Conservation (phyloP, 2,329 filamentous ascomycete genomes). For the Aspergillus phoenicis region DNA sequence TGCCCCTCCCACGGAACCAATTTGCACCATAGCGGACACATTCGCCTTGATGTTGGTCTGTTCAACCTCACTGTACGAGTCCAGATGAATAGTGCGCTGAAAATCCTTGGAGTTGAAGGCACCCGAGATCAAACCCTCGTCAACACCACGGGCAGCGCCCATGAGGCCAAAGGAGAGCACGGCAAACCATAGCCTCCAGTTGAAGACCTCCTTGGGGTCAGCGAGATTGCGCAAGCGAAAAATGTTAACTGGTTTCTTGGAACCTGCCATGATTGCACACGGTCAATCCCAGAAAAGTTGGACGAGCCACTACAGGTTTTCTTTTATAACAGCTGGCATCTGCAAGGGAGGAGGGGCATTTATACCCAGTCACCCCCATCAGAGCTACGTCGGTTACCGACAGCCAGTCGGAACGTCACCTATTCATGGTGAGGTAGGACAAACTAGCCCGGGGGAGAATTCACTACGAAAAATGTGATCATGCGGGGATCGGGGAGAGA, state of each 20-base stretch:
- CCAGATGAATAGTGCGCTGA: constrained; percentile 60
- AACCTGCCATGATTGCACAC: constrained; percentile 1
- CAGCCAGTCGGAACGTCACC: not conserved
- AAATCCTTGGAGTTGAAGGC: constrained; percentile 70
- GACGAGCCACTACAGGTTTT: too few relatives aligned
- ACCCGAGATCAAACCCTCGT: constrained; percentile 76
- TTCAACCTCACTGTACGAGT: constrained; percentile 54
- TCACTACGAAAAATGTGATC: not conserved
- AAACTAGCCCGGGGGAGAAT: not conserved
- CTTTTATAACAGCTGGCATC: not conserved
- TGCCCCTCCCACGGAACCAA: constrained; percentile 73
- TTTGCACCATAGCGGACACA: constrained; percentile 81
- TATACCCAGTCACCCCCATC: not conserved
- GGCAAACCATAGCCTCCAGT: constrained; percentile 78
- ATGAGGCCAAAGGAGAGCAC: constrained; percentile 74
- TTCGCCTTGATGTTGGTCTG: constrained; percentile 73
- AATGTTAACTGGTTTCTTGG: constrained; percentile 46
- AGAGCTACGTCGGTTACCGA: too few relatives aligned
- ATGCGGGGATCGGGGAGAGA: not conserved
- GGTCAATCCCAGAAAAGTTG: not conserved
- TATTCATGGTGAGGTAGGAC: not conserved
- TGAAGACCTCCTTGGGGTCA: constrained; percentile 71
- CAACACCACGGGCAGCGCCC: constrained; percentile 75
- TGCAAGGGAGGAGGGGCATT: not conserved
- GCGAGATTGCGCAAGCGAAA: constrained; percentile 66